Conservation (phyloP, 1,284 basidiomycete species). For the Leccinum fuscescens region DNA sequence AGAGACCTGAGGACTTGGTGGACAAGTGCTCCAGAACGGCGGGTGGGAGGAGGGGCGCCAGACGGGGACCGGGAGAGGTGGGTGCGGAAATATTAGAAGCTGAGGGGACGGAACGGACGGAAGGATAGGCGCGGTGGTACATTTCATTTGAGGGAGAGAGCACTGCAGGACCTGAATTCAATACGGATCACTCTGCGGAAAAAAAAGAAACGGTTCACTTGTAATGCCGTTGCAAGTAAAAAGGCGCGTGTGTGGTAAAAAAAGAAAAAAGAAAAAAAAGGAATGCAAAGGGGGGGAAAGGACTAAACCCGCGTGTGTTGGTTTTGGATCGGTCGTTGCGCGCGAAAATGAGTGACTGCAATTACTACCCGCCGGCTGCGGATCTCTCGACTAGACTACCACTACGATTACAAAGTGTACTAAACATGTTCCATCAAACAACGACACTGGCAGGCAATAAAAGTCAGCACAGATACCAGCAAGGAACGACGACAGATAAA, state of each 20-base stretch:
- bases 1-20: conserved; percentile 32
- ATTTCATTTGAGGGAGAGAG: conserved; percentile 37
- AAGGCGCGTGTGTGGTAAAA: background rate
- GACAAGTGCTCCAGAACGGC: conserved; percentile 31
- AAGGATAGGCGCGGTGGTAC: conserved; percentile 44
- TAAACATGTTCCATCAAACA: background rate
- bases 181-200: conserved; percentile 4
- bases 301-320: conserved; percentile 2
- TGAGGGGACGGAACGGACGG: conserved; percentile 38
- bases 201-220: conserved; percentile 20
- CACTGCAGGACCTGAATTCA: conserved; percentile 27
- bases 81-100: conserved; percentile 28
- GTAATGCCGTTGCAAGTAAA: background rate
- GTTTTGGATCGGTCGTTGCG: conserved; percentile 13
- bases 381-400: background rate
- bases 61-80: conserved; percentile 33
- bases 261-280: conserved; percentile 5
- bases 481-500: background rate
- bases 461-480: conserved; percentile 2
- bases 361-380: conserved; percentile 17
- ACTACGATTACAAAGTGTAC: background rate
- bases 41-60: conserved; percentile 38
- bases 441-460: background rate
- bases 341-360: conserved; percentile 19
- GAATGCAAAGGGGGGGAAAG: background rate